These are phyloP conservation scores for Solanum lignicaule DNA, from an alignment of 257 asterid genomes.

Conservation along the genomic window DNA sequence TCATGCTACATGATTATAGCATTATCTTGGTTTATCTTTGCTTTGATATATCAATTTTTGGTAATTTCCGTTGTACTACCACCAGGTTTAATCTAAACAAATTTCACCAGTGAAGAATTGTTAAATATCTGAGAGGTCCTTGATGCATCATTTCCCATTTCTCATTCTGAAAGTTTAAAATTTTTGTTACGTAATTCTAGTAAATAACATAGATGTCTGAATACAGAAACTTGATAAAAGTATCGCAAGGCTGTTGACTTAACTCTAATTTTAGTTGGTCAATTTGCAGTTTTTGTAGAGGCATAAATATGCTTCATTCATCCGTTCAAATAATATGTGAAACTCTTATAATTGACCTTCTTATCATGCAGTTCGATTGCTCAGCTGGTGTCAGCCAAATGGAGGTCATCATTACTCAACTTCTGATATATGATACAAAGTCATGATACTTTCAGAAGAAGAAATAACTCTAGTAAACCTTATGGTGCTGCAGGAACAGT, in stretches of 20 bases:
- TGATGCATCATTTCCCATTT: not conserved
- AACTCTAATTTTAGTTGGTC: not conserved
- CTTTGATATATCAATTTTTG: not conserved
- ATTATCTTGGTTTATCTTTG: not conserved
- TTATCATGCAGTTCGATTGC: slow-evolving; percentile 78
- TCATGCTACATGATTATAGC: not conserved
- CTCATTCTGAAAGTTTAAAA: not conserved
- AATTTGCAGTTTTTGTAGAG: not conserved
- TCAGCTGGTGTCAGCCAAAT: slow-evolving; percentile 77
- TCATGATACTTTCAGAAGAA: not conserved
- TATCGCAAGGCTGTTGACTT: not conserved
- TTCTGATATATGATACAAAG: not conserved
- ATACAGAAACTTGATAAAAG: not conserved
- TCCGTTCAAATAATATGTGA: not conserved
- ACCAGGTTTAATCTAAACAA: not conserved
- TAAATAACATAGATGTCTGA: not conserved
- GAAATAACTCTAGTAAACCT: not conserved
- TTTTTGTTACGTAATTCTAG: not conserved
- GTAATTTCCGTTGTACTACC: not conserved
- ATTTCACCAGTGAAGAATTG: not conserved
- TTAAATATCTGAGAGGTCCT: not conserved
- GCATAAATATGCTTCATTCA: not conserved
- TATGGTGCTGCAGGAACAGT: slow-evolving; percentile 58
- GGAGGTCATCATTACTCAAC: slow-evolving; percentile 50
- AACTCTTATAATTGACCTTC: not conserved